phyloP scores from a whole-genome alignment of 1,284 basidiomycete genomes.

The Gymnopus androsaceus region DNA sequence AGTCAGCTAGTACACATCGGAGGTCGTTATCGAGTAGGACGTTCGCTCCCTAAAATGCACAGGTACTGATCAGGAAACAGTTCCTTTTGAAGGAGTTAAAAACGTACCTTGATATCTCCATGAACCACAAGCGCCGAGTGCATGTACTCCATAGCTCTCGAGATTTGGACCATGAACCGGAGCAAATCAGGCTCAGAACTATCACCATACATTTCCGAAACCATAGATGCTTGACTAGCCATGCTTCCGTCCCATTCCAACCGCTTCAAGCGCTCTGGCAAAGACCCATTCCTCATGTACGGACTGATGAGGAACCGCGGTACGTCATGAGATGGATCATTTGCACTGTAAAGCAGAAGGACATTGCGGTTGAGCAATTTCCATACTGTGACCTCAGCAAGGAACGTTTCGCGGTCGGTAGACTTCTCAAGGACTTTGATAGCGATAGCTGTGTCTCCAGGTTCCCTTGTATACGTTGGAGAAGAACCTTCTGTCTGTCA shows the following conservation, averaged over 20 bases:
- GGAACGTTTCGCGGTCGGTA: too few relatives aligned
- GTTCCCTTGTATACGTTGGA: too few relatives aligned
- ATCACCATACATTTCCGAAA: background rate
- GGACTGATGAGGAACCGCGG: conserved; percentile 50
- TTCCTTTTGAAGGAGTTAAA: background rate
- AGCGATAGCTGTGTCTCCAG: too few relatives aligned
- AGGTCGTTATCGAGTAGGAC: conserved; percentile 14
- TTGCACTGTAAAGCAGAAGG: conserved; percentile 42
- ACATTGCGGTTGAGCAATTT: too few relatives aligned
- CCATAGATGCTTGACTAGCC: background rate
- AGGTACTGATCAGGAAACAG: background rate
- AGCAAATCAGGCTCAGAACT: conserved; percentile 11
- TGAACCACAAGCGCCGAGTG: conserved; percentile 11
- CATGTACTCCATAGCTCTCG: conserved; percentile 14
- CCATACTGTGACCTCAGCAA: too few relatives aligned
- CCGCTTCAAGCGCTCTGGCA: conserved; percentile 13
- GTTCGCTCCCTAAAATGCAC: conserved; percentile 11
- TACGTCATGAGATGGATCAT: conserved; percentile 40
- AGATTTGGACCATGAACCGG: conserved; percentile 16
- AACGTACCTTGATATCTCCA: conserved; percentile 17
- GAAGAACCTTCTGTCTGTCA: too few relatives aligned
- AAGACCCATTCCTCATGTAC: conserved; percentile 18
- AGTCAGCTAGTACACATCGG: conserved; percentile 15
- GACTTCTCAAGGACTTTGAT: too few relatives aligned
- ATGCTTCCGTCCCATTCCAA: conserved; percentile 15